These are phyloP conservation scores for Apocynum venetum DNA, from an alignment of 257 asterid genomes.

Conservation along the genomic window DNA sequence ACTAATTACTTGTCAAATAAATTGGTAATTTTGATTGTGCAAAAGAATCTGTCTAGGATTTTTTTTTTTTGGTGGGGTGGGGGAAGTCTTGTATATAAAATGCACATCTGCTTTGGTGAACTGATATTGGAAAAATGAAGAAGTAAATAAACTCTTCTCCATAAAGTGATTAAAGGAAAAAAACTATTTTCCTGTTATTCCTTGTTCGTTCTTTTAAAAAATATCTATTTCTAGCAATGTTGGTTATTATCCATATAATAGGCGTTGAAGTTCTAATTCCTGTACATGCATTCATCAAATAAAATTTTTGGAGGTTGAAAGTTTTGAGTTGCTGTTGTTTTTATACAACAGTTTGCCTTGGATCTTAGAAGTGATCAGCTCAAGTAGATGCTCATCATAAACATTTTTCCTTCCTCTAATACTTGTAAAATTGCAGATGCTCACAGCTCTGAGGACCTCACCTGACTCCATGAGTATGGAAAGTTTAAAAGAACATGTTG, in stretches of 20 bases:
- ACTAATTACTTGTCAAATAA: background rate
- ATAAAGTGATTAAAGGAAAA: too few relatives aligned
- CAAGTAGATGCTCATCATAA: background rate
- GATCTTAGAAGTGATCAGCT: background rate
- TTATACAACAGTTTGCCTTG: background rate
- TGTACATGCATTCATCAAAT: background rate
- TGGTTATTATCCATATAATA: background rate
- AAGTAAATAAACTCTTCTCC: too few relatives aligned
- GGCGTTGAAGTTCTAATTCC: background rate
- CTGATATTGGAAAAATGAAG: too few relatives aligned
- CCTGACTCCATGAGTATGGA: conserved; percentile 84
- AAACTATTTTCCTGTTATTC: too few relatives aligned
- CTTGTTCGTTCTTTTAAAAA: too few relatives aligned
- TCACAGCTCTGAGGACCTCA: conserved; percentile 67
- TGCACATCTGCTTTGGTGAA: too few relatives aligned
- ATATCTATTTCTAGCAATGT: background rate
- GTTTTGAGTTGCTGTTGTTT: background rate
- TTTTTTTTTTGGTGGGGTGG: too few relatives aligned
- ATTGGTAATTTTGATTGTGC: background rate
- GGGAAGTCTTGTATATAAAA: too few relatives aligned
- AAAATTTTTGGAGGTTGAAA: too few relatives aligned
- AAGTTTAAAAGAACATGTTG: conserved; percentile 73
- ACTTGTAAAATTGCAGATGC: conserved; percentile 58
- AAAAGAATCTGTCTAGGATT: too few relatives aligned
- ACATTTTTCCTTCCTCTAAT: conserved; percentile 13